Evolutionary conservation across 2,329 filamentous ascomycete species (phyloP).

Genomic region (Ophiocordyceps camponoti-floridani): DNA sequence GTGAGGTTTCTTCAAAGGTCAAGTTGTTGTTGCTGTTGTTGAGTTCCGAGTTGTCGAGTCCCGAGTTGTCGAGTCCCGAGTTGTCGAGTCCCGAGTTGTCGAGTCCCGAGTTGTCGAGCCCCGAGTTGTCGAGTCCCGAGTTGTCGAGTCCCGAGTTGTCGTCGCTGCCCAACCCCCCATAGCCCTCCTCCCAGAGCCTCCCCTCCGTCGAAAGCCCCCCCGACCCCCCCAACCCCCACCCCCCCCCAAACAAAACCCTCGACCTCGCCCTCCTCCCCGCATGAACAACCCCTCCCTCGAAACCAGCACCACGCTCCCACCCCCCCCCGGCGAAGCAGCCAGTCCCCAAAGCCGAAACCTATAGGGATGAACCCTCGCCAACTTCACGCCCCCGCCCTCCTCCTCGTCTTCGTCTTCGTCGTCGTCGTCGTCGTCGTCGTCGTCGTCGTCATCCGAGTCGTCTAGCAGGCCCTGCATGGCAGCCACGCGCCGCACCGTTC

Average conservation of each 20-base stretch:
- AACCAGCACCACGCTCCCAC: constrained; percentile 30
- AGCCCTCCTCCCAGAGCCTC: constrained; percentile 39
- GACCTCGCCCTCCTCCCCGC: constrained; percentile 23
- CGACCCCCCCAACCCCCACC: not conserved
- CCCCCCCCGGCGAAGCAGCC: constrained; percentile 30
- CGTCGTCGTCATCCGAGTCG: constrained; percentile 5
- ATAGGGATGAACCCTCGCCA: constrained; percentile 26
- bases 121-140: no score
- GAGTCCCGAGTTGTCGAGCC: no score
- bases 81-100: no score
- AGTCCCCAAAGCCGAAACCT: constrained; percentile 36
- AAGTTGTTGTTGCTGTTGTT: constrained; percentile 26
- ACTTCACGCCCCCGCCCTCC: constrained; percentile 11
- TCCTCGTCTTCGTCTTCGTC: no score
- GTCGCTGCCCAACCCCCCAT: no score
- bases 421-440: constrained; percentile 5
- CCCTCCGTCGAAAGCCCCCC: constrained; percentile 31
- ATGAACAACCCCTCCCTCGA: constrained; percentile 28
- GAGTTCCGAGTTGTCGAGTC: no score
- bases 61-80: no score
- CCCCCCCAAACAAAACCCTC: constrained; percentile 16
- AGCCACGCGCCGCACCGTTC: constrained; percentile 24
- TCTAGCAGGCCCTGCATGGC: constrained; percentile 20
- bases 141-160: no score
- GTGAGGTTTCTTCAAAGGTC: no score